Conservation (phyloP, 2,329 filamentous ascomycete species). For the Nemania abortiva region DNA sequence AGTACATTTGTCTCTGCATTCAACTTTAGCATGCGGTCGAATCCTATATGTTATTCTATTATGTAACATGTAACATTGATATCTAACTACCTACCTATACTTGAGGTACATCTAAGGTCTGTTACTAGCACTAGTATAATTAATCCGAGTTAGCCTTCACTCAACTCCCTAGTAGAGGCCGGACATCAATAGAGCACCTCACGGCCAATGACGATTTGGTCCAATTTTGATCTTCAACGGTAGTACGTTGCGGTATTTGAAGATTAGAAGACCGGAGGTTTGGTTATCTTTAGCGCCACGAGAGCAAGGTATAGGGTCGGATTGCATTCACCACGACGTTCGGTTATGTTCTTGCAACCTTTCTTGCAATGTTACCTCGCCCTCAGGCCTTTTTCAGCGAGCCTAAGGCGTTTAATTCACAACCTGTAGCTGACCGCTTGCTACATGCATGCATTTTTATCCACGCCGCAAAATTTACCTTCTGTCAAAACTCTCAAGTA, state of each 20-base stretch:
- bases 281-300: not conserved
- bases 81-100: not conserved
- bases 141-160: not conserved
- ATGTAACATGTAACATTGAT: not conserved
- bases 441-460: not conserved
- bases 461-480: not conserved
- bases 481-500: not conserved
- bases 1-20: too few species aligned
- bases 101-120: not conserved
- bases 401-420: not conserved
- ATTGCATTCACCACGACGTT: not conserved
- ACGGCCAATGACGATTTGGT: not conserved
- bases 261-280: not conserved
- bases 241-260: not conserved
- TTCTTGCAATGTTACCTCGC: conserved; percentile 1
- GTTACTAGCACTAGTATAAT: not conserved
- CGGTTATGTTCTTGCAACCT: not conserved
- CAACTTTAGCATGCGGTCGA: not conserved
- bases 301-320: not conserved
- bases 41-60: not conserved
- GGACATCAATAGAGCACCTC: not conserved
- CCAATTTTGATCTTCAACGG: not conserved
- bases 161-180: not conserved
- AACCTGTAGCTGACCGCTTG: not conserved
- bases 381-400: not conserved